phyloP scores from a whole-genome alignment of 495 filamentous ascomycete genomes.

The Acidomyces sp. region DNA sequence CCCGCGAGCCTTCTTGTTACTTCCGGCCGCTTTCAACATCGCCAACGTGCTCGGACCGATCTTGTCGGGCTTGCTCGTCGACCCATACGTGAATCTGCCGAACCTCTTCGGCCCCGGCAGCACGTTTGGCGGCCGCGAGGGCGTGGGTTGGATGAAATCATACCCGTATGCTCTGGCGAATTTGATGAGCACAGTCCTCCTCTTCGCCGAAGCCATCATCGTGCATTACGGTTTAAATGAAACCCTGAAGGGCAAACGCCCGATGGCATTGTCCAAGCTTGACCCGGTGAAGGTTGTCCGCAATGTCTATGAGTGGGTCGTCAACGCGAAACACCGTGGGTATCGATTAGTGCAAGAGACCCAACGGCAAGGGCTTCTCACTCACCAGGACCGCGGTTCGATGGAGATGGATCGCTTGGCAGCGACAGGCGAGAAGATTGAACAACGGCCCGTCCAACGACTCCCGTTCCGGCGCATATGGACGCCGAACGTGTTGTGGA shows the following conservation, averaged over 20 bases:
- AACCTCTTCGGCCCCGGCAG: slow-evolving; percentile 18
- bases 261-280: slow-evolving; percentile 9
- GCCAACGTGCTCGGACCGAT: slow-evolving; percentile 26
- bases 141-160: slow-evolving; percentile 23
- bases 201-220: slow-evolving; percentile 20
- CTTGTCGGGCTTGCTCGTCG: slow-evolving; percentile 22
- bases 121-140: slow-evolving; percentile 20
- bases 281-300: slow-evolving; percentile 7
- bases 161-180: slow-evolving; percentile 26
- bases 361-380: slow-evolving; percentile 20
- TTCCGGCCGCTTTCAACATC: slow-evolving; percentile 27
- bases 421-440: slow-evolving; percentile 6
- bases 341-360: slow-evolving; percentile 12
- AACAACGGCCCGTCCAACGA: slow-evolving; percentile 6
- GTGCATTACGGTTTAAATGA: slow-evolving; percentile 22
- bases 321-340: slow-evolving; percentile 8
- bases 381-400: slow-evolving; percentile 2
- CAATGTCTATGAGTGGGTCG: neutral
- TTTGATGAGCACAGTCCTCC: slow-evolving; percentile 18
- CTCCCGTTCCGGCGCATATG: slow-evolving; percentile 24
- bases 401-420: slow-evolving; percentile 16
- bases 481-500: slow-evolving; percentile 25
- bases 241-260: slow-evolving; percentile 20
- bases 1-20: slow-evolving; percentile 24
- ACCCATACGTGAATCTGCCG: slow-evolving; percentile 18